Conservation (phyloP, 164 flowering plant species). For the Amborella trichopoda region DNA sequence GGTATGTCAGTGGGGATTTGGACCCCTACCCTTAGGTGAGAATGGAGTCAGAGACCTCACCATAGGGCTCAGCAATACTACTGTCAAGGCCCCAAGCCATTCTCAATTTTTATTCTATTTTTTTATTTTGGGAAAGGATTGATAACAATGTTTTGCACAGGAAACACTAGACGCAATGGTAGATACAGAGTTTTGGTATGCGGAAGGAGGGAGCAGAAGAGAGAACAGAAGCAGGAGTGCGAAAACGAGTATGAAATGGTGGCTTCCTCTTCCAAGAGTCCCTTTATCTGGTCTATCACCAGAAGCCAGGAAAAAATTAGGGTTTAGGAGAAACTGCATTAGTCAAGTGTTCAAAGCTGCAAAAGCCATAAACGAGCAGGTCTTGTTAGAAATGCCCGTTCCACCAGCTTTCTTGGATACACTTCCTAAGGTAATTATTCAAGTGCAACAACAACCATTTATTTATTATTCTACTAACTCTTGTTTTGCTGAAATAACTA, state of each 20-base stretch:
- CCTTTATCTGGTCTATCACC: conserved; percentile 66
- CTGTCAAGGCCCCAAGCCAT: too few relatives aligned
- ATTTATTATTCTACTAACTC: too few relatives aligned
- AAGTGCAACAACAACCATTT: too few relatives aligned
- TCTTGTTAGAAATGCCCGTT: conserved; percentile 69
- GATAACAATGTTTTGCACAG: conserved; percentile 20
- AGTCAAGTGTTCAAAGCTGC: conserved; percentile 89
- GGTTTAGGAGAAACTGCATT: conserved; percentile 46
- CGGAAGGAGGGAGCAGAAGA: conserved; percentile 75
- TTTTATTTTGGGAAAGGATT: not conserved
- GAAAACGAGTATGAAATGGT: conserved; percentile 69
- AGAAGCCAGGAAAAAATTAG: conserved; percentile 39
- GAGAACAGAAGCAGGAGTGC: conserved; percentile 53
- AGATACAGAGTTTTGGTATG: conserved; percentile 83
- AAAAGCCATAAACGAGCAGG: conserved; percentile 53
- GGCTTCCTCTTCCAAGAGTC: conserved; percentile 86
- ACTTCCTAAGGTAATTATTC: conserved; percentile 51
- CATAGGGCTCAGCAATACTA: too few relatives aligned
- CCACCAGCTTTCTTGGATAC: conserved; percentile 48
- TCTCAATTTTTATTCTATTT: not conserved
- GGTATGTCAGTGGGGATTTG: too few relatives aligned
- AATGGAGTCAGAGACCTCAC: too few relatives aligned
- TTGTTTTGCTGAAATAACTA: too few relatives aligned
- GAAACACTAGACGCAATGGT: conserved; percentile 77
- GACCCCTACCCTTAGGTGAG: too few relatives aligned